Conservation (phyloP, 495 filamentous ascomycete genomes). For the Penicillium arizonense region DNA sequence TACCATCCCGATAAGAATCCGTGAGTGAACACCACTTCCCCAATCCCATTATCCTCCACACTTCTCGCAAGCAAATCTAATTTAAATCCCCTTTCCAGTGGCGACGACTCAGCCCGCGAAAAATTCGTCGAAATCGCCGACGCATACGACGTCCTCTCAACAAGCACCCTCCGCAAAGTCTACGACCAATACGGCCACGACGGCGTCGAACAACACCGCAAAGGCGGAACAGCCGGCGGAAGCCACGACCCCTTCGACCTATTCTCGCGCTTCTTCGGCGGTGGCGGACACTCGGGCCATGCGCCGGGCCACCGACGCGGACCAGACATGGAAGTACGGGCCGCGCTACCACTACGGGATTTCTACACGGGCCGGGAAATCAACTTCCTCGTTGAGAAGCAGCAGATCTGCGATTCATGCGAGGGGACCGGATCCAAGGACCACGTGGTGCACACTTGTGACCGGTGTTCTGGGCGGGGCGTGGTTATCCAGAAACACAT, state of each 20-base stretch:
- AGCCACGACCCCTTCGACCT: constrained; percentile 91
- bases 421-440: constrained; percentile 85
- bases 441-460: constrained; percentile 75
- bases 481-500: constrained; percentile 79
- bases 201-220: constrained; percentile 78
- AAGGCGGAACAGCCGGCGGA: constrained; percentile 60
- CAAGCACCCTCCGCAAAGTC: constrained; percentile 76
- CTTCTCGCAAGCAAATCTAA: not conserved
- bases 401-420: constrained; percentile 91
- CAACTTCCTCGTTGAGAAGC: constrained; percentile 88
- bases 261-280: constrained; percentile 97
- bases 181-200: constrained; percentile 97
- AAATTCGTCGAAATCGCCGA: constrained; percentile 96
- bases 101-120: constrained; percentile 75
- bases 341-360: constrained; percentile 79
- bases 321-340: constrained; percentile 85
- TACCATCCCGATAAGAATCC: constrained; percentile 99
- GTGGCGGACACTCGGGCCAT: constrained; percentile 77
- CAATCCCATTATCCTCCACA: not conserved
- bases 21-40: constrained; percentile 49
- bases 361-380: constrained; percentile 90
- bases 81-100: constrained; percentile 40
- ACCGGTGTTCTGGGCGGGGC: constrained; percentile 73
- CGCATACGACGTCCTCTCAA: constrained; percentile 91
- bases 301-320: constrained; percentile 75